Evolutionary conservation across 257 asterid species (phyloP).

Genomic region (Solanum microdontum): DNA sequence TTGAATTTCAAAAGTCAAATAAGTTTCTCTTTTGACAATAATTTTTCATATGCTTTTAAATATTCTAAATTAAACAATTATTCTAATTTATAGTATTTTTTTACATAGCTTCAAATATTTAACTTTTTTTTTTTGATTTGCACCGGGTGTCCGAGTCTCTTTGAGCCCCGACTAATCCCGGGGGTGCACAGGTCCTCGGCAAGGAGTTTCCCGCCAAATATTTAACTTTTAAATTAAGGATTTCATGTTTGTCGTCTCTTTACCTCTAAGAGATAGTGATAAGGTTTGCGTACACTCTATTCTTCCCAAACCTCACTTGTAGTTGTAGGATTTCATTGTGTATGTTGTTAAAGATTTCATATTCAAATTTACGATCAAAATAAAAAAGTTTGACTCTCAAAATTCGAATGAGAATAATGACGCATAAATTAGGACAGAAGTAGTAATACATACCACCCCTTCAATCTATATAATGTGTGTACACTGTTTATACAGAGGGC

Average conservation of each 20-base stretch:
- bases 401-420: no score
- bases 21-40: background rate
- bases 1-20: background rate
- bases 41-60: background rate
- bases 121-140: background rate
- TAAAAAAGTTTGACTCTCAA: background rate
- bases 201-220: no score
- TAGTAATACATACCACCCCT: background rate
- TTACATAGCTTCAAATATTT: background rate
- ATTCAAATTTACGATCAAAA: background rate
- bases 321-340: no score
- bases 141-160: no score
- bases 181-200: no score
- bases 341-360: background rate
- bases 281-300: no score
- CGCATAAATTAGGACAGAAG: background rate
- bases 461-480: background rate
- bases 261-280: background rate
- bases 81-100: no score
- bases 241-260: background rate
- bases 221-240: no score
- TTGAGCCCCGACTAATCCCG: no score
- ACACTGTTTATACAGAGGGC: no score
- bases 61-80: background rate
- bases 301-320: background rate